Evolutionary conservation across 1,139 yeast species (phyloP).

Genomic region (Geotrichum histeridarum): DNA sequence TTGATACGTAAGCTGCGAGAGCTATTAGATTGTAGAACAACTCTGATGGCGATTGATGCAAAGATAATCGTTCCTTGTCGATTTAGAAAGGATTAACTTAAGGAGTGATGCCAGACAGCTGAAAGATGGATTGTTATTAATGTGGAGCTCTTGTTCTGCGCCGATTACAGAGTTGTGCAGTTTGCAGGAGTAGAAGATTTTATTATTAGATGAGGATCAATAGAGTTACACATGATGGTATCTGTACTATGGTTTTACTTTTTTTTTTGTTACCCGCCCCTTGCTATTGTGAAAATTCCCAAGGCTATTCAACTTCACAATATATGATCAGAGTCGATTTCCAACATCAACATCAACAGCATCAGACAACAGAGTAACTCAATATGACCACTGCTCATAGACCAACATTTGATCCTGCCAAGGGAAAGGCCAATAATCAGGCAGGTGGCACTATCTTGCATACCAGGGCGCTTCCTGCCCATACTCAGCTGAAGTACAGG

Average conservation of each 20-base stretch:
- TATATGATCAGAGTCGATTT: background rate
- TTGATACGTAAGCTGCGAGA: background rate
- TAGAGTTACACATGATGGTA: no score
- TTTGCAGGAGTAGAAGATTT: no score
- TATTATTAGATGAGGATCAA: no score
- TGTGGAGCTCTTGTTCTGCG: no score
- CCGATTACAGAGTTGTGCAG: no score
- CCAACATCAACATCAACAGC: background rate
- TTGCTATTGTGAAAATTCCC: background rate
- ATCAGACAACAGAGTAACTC: background rate
- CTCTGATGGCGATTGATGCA: no score
- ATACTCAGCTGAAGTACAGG: slow-evolving; percentile 60
- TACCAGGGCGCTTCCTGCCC: slow-evolving; percentile 66
- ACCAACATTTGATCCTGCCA: slow-evolving; percentile 83
- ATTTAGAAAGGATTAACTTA: no score
- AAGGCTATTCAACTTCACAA: background rate
- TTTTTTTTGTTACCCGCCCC: background rate
- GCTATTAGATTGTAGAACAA: no score
- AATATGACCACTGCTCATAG: slow-evolving; percentile 83
- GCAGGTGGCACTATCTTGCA: slow-evolving; percentile 51
- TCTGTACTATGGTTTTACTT: no score
- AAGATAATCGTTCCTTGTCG: no score
- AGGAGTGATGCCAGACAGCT: no score
- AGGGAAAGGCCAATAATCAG: slow-evolving; percentile 51
- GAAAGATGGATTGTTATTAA: no score